Conservation (phyloP, 2,329 filamentous ascomycete species). For the Thelonectria discophora region DNA sequence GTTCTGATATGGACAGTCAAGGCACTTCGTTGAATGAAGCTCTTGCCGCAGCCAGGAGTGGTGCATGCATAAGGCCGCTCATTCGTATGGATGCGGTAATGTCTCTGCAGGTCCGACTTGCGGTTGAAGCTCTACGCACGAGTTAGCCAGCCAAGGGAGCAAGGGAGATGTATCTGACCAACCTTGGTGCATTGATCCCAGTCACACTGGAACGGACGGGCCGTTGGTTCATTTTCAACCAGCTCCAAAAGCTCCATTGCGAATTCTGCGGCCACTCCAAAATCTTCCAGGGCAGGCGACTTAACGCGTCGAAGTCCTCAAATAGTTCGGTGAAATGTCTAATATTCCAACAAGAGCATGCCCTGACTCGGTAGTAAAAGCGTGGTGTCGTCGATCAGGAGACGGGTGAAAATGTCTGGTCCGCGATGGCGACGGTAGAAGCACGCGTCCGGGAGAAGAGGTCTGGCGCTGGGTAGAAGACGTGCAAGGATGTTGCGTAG, state of each 20-base stretch:
- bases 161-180: conserved; percentile 2
- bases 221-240: conserved; percentile 69
- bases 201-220: conserved; percentile 71
- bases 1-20: conserved; percentile 76
- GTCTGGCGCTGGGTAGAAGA: conserved; percentile 29
- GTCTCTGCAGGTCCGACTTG: conserved; percentile 75
- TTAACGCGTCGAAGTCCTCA: not conserved
- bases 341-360: conserved; percentile 15
- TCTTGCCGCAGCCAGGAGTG: conserved; percentile 70
- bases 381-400: not conserved
- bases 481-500: conserved; percentile 21
- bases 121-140: conserved; percentile 71
- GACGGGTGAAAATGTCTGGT: not conserved
- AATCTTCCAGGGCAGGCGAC: conserved; percentile 8
- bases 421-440: not conserved
- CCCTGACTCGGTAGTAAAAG: conserved; percentile 5
- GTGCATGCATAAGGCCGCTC: conserved; percentile 72
- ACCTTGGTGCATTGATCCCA: conserved; percentile 72
- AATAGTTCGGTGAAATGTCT: not conserved
- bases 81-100: conserved; percentile 77
- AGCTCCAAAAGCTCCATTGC: conserved; percentile 70
- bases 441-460: conserved; percentile 1
- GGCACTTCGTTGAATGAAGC: conserved; percentile 76
- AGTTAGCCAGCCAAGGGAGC: conserved; percentile 21
- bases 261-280: conserved; percentile 5